These are phyloP conservation scores for Penicillium salamii DNA, from an alignment of 495 filamentous ascomycete genomes.

Conservation along the genomic window DNA sequence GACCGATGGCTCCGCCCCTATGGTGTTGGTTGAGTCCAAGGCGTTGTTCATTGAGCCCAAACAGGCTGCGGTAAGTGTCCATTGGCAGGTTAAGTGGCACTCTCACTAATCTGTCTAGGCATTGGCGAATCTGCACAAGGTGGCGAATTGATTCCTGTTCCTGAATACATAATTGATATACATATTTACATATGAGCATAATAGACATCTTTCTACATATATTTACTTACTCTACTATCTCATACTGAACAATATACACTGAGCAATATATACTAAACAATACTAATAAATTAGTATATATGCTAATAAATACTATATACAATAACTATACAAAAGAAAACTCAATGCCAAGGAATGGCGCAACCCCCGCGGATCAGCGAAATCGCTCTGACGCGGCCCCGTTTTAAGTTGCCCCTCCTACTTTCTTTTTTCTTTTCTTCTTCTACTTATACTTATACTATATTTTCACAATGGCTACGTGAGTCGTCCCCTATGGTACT, in stretches of 20 bases:
- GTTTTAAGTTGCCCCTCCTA: conserved; percentile 13
- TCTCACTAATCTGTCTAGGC: conserved; percentile 23
- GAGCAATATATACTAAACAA: too few relatives aligned
- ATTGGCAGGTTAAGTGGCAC: neutral
- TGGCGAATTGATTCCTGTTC: conserved; percentile 25
- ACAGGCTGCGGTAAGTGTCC: conserved; percentile 64
- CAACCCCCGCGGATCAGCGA: conserved; percentile 19
- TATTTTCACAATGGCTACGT: conserved; percentile 47
- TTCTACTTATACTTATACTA: too few relatives aligned
- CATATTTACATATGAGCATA: too few relatives aligned
- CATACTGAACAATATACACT: too few relatives aligned
- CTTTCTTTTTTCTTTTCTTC: conserved; percentile 2
- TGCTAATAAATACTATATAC: too few relatives aligned
- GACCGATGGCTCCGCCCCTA: conserved; percentile 56
- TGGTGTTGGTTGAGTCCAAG: conserved; percentile 72
- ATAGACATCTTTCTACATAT: too few relatives aligned
- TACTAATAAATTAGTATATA: too few relatives aligned
- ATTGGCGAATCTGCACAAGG: conserved; percentile 29
- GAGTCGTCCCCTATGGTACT: conserved; percentile 22
- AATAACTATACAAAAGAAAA: neutral
- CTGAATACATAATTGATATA: too few relatives aligned
- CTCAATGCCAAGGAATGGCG: conserved; percentile 1
- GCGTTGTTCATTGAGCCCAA: conserved; percentile 90
- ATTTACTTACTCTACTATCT: too few relatives aligned
- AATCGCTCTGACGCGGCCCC: conserved; percentile 21